phyloP scores from a whole-genome alignment of 2,329 filamentous ascomycete species.

The Balansia obtecta region DNA sequence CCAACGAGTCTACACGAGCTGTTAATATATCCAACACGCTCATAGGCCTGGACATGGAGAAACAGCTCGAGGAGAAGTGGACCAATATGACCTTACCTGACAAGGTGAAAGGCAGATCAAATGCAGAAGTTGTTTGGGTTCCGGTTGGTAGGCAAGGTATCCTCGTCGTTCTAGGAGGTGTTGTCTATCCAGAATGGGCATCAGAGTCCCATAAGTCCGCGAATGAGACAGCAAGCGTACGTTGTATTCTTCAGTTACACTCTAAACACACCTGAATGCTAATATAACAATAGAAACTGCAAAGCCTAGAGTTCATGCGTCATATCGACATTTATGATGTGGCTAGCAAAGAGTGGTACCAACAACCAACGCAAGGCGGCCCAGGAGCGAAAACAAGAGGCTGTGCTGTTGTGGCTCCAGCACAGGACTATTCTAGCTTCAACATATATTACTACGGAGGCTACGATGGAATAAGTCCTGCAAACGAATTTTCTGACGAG shows the following conservation, averaged over 20 bases:
- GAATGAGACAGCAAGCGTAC: conserved; percentile 21
- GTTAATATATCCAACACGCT: conserved; percentile 41
- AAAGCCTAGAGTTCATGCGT: conserved; percentile 59
- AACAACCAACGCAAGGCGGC: conserved; percentile 51
- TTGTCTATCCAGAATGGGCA: conserved; percentile 44
- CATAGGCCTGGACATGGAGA: conserved; percentile 47
- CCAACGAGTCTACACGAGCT: conserved; percentile 25
- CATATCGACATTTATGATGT: conserved; percentile 70
- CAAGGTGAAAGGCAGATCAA: conserved; percentile 41
- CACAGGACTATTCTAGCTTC: conserved; percentile 59
- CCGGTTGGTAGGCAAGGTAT: conserved; percentile 68
- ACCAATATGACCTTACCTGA: conserved; percentile 40
- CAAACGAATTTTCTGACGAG: conserved; percentile 41
- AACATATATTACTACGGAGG: conserved; percentile 82
- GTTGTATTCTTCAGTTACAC: conserved; percentile 5
- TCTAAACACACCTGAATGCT: not conserved
- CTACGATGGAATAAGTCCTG: conserved; percentile 40
- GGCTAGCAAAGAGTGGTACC: conserved; percentile 51
- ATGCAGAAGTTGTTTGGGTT: conserved; percentile 58
- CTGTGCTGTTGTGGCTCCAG: conserved; percentile 63
- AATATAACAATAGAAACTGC: conserved; percentile 32
- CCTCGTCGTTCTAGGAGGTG: conserved; percentile 66
- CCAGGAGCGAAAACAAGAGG: conserved; percentile 50
- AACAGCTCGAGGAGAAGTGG: conserved; percentile 40
- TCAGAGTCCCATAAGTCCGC: conserved; percentile 13